Evolutionary conservation across 2,329 filamentous ascomycete species (phyloP).

Genomic region (Colletotrichum echinochloae): DNA sequence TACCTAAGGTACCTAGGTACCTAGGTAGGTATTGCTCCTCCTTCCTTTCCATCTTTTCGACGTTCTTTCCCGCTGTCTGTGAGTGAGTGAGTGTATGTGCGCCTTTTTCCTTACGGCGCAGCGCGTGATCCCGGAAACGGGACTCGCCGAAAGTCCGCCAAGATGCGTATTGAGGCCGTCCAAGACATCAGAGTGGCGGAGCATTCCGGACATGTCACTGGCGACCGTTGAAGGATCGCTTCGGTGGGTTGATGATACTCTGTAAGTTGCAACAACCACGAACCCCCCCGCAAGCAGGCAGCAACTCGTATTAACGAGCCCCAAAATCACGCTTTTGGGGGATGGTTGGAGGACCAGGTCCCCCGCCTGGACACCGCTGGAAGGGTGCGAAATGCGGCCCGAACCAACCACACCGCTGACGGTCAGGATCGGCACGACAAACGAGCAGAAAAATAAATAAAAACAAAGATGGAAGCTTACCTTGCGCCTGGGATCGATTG

Average conservation of each 20-base stretch:
- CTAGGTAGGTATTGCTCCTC: neutral
- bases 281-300: constrained; percentile 12
- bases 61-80: neutral
- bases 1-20: neutral
- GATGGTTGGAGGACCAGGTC: neutral
- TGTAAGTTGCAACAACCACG: neutral
- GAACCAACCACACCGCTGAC: constrained; percentile 34
- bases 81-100: neutral
- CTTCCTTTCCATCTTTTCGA: neutral
- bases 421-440: constrained; percentile 31
- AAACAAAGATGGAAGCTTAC: neutral
- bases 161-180: constrained; percentile 33
- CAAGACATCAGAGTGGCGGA: constrained; percentile 17
- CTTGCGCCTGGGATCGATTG: constrained; percentile 6
- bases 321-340: constrained; percentile 35
- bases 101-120: neutral
- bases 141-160: constrained; percentile 30
- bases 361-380: constrained; percentile 14
- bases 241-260: no score
- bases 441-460: neutral
- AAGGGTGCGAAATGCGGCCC: constrained; percentile 2
- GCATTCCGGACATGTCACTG: constrained; percentile 23
- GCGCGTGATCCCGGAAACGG: constrained; percentile 24
- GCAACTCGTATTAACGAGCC: constrained; percentile 21
- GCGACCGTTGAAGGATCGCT: constrained; percentile 14